Evolutionary conservation across 345 rosid genomes (phyloP), one percentile per base, ranked within the genome.

Genomic region (Brassica rapa): DNA sequence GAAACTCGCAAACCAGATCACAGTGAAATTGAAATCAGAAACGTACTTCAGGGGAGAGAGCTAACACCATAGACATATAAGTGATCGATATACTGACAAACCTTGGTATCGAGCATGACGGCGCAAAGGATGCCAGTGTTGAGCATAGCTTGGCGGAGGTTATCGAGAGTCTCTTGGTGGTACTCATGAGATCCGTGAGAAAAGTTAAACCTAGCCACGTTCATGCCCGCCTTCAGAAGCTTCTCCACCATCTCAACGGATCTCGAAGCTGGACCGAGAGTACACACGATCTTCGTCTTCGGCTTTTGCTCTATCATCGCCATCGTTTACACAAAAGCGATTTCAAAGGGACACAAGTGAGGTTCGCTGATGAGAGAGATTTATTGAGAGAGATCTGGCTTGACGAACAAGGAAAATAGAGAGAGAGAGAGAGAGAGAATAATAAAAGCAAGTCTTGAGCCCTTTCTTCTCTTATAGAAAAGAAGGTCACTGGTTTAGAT

Each of bases 101-200:
- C 98, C 98, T 93, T 93, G 73, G 98, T 94, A 59, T 94, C 97
- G 70, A 94, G 98, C 98, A 94, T 94, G 75, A 94, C 97, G 68
- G 98, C 97, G 68, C 98, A 92, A 66, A 93, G 93, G 62, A 88
- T 89, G 19, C 97, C 97, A 68, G 98, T 94, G 73, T 87, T 94
- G 77, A 73, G 74, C 98, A 91, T 94, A 82, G 91, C 98, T 37
- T 88, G 72, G 41, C 83, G 86, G 76, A 94, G 98, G 67, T 94
- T 93, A 62, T 93, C 86, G 43, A 94, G 98, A 43, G 98, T 94
- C 85, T 94, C 98, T 65, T 89, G 97, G 65, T 94, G 98, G 39
- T 94, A 94, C 19, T 82, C 91, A 64, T 94, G 98, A 72, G 98
- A 90, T 81, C 98, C 98, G 75, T 94, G 98, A 3, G 98, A 94